Evolutionary conservation across 2,329 filamentous ascomycete species (phyloP).

Genomic region (Herpotrichia juniperi): DNA sequence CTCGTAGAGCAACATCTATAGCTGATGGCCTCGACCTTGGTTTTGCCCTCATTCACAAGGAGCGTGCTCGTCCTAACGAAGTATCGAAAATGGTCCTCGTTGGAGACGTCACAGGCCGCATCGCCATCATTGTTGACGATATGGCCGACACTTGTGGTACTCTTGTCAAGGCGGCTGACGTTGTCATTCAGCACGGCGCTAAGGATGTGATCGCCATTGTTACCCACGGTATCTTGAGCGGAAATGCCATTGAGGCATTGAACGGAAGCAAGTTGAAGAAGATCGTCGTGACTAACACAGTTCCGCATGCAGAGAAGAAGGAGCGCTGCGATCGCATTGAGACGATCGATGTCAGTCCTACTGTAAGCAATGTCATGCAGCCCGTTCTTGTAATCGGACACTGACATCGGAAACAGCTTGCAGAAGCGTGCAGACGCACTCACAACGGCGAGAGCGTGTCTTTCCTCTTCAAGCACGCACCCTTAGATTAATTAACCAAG

Average conservation of each 20-base stretch:
- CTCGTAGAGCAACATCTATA: constrained; percentile 78
- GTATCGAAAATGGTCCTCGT: constrained; percentile 96
- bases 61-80: constrained; percentile 87
- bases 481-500: constrained; percentile 48
- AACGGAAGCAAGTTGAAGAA: constrained; percentile 78
- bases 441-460: constrained; percentile 74
- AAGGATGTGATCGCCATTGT: constrained; percentile 92
- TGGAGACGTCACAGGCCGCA: constrained; percentile 87
- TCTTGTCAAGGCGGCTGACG: constrained; percentile 84
- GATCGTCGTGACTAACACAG: constrained; percentile 90
- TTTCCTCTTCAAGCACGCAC: constrained; percentile 73
- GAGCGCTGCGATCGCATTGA: constrained; percentile 78
- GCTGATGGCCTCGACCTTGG: constrained; percentile 88
- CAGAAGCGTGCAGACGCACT: constrained; percentile 73
- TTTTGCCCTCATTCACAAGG: constrained; percentile 97
- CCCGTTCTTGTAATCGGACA: neutral
- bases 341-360: constrained; percentile 91
- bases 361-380: constrained; percentile 50
- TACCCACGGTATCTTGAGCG: constrained; percentile 89
- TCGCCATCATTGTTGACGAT: constrained; percentile 95
- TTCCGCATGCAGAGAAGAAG: constrained; percentile 81
- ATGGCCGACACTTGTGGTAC: constrained; percentile 98
- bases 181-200: constrained; percentile 85
- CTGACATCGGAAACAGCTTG: constrained; percentile 52
- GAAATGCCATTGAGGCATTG: constrained; percentile 84